Evolutionary conservation across 2,329 filamentous ascomycete genomes (phyloP), one percentile per base, ranked within the genome.

Genomic region (Apiospora malaysiana): DNA sequence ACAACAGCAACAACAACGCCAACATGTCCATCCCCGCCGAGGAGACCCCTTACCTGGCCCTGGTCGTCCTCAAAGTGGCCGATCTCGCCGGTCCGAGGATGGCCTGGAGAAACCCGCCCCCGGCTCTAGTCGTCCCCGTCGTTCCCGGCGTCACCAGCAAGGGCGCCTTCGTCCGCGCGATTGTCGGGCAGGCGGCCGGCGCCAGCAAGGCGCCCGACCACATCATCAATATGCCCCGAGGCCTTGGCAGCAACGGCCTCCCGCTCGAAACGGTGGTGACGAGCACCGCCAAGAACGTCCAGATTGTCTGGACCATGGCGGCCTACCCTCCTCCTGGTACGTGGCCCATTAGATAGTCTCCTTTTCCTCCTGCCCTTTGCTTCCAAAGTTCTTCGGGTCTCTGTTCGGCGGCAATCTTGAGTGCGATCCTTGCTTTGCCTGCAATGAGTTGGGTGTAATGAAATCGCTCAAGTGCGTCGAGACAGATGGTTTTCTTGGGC

Each of bases 121-220:
- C 56, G 8, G 9, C 21, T 7, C 27, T 63, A 18, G 32, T 63
- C 56, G 18, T 63, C 18, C 18, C 56, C 32, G 3, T 63, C 32
- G 27, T 63, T 21, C 27, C 56, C 18, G 56, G 56, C 56, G 32
- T 32, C 32, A 63, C 56, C 56, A 63, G 18, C 56, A 63, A 63
- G 56, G 27, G 56, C 32, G 56, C 32, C 32, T 63, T 63, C 56
- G 56, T 63, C 56, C 56, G 32, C 32, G 56, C 27, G 18, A 32
- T 12, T 32, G 56, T n/a, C 18, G 27, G 18, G 6, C 56, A 63
- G 32, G 32, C 32, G 18, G 32, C 32, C 32, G 8, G 56, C 18
- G 56, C 56, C 18, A 32, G 37, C 32, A n/a, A 63, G 56, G 56
- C 32, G 27, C 56, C 56, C 18, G 56, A 63, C 56, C 56, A 63